A percentile compares a stretch with the other conserved stretches of the same genome.
Evolutionary conservation across 1,139 yeast genomes (phyloP).

Genomic region (Geotrichum macrosporum): DNA sequence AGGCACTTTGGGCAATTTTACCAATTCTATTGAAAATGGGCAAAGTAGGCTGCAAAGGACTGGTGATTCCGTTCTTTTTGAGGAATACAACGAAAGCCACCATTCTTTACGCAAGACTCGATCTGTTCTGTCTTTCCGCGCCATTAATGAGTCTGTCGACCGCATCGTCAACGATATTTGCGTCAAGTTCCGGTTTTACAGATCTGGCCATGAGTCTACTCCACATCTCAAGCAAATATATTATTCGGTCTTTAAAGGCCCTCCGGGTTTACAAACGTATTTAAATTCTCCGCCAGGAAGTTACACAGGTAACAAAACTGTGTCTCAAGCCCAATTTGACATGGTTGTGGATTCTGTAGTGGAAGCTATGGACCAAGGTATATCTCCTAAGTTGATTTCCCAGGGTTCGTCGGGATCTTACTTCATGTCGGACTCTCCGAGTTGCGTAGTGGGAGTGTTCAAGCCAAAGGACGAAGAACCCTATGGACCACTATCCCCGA

Average conservation of each 20-base stretch:
- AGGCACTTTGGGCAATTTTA: no score
- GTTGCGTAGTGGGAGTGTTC: slow-evolving; percentile 53
- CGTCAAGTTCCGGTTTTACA: slow-evolving; percentile 12
- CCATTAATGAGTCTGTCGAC: slow-evolving; percentile 15
- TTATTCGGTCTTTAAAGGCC: slow-evolving; percentile 50
- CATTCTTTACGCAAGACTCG: no score
- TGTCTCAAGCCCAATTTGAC: slow-evolving; percentile 38
- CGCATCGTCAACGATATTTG: slow-evolving; percentile 17
- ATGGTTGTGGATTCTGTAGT: slow-evolving; percentile 42
- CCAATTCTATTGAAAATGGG: no score
- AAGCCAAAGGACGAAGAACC: slow-evolving; percentile 83
- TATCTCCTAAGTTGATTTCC: slow-evolving; percentile 52
- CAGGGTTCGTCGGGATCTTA: slow-evolving; percentile 73
- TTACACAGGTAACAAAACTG: slow-evolving; percentile 35
- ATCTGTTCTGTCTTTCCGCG: slow-evolving; percentile 5
- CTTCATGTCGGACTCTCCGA: slow-evolving; percentile 45
- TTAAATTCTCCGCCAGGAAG: slow-evolving; percentile 38
- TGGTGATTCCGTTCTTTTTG: no score
- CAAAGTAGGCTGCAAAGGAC: no score
- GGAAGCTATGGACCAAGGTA: slow-evolving; percentile 42
- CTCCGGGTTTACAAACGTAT: slow-evolving; percentile 23
- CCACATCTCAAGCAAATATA: slow-evolving; percentile 39
- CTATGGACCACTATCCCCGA: slow-evolving; percentile 72
- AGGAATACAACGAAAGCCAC: no score
- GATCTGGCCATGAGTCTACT: slow-evolving; percentile 11